Percentiles rank a stretch among this genome's conserved stretches.
Evolutionary conservation across 345 rosid genomes (phyloP).

Genomic region (Populus nigra): DNA sequence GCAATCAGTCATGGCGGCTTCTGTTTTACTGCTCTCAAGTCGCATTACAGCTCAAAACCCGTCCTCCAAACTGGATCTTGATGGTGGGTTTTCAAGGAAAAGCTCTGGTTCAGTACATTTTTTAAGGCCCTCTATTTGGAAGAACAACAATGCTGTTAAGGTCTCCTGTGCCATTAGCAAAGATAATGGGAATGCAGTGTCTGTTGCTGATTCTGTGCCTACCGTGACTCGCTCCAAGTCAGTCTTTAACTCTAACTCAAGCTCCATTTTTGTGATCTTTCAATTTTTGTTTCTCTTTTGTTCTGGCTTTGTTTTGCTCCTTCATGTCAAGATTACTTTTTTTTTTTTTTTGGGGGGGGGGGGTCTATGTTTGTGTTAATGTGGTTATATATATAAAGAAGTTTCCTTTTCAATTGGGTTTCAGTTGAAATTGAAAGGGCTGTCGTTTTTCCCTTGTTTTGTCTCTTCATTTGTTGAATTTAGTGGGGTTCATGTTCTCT

Average conservation of each 20-base stretch:
- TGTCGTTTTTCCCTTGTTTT: neutral
- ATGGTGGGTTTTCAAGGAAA: conserved; percentile 1
- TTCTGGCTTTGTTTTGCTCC: neutral
- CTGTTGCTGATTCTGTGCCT: conserved; percentile 11
- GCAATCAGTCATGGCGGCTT: conserved; percentile 24
- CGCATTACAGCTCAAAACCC: neutral
- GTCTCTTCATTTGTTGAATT: neutral
- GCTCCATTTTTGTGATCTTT: neutral
- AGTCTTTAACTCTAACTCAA: neutral
- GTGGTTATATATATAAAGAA: neutral
- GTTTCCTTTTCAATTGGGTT: neutral
- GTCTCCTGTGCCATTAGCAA: conserved; percentile 22
- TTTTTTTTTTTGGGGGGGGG: neutral
- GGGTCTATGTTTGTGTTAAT: neutral
- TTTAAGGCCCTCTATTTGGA: neutral
- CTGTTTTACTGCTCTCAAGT: neutral
- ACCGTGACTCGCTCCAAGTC: conserved; percentile 23
- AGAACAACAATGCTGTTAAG: conserved; percentile 1
- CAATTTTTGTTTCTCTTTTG: neutral
- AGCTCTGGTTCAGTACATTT: conserved; percentile 13
- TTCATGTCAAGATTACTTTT: neutral
- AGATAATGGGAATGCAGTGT: conserved; percentile 14
- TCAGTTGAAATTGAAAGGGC: neutral
- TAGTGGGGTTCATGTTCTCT: neutral
- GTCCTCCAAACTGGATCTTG: neutral